Evolutionary conservation across 179 eudicot genomes (phyloP).

Genomic region (Heliamphora pulchella): DNA sequence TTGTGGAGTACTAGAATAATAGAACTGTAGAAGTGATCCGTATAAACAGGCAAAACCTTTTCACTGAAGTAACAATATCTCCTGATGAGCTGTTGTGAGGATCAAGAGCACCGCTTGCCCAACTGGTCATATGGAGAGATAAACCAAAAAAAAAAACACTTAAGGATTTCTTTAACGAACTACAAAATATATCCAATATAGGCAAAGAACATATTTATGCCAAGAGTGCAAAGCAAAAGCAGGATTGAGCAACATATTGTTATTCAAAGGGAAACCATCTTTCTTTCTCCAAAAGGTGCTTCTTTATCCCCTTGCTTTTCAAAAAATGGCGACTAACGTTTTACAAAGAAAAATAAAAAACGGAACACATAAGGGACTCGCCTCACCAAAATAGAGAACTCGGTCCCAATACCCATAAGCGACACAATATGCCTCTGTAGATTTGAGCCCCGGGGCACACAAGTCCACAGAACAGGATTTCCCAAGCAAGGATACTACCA

Average conservation of each 20-base stretch:
- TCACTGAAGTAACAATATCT: conserved; percentile 70
- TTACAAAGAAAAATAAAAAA: background rate
- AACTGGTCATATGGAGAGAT: conserved; percentile 34
- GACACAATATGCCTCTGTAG: background rate
- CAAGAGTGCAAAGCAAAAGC: conserved; percentile 3
- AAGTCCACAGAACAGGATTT: background rate
- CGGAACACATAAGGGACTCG: conserved; percentile 2
- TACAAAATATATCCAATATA: background rate
- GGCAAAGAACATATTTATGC: background rate
- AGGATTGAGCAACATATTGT: background rate
- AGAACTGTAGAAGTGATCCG: background rate
- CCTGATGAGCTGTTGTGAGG: conserved; percentile 57
- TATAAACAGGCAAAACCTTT: conserved; percentile 43
- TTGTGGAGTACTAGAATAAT: background rate
- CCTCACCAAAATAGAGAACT: background rate
- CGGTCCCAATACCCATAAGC: background rate
- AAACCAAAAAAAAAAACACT: conserved; percentile 1
- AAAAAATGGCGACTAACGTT: background rate
- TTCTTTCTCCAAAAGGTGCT: background rate
- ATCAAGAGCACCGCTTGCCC: conserved; percentile 97
- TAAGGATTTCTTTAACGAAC: conserved; percentile 2
- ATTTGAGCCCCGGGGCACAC: conserved; percentile 4
- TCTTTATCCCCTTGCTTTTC: background rate
- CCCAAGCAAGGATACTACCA: background rate
- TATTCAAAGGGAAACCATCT: background rate